A percentile compares a stretch with the other conserved stretches of the same genome.
Evolutionary conservation across 148 eudicot genomes (phyloP).

Genomic region (Vaccinium darrowii): DNA sequence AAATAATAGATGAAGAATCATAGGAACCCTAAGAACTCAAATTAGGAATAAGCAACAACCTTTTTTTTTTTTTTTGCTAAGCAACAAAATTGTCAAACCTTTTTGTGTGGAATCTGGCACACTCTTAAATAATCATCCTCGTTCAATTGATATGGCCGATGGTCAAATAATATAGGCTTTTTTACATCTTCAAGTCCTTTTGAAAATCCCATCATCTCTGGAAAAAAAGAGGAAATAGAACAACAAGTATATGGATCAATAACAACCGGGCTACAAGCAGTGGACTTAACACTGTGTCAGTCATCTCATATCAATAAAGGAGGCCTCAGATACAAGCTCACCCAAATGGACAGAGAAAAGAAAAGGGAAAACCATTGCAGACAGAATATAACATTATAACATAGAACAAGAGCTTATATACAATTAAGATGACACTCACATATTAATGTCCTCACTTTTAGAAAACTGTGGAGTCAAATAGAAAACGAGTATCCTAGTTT

Average conservation of each 20-base stretch:
- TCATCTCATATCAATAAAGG: neutral
- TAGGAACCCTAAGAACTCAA: slow-evolving; percentile 5
- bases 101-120: slow-evolving; percentile 67
- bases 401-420: neutral
- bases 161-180: slow-evolving; percentile 60
- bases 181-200: slow-evolving; percentile 20
- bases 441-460: neutral
- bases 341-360: neutral
- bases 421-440: neutral
- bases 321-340: neutral
- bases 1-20: slow-evolving; percentile 20
- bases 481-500: neutral
- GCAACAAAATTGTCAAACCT: slow-evolving; percentile 39
- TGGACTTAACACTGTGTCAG: neutral
- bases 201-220: slow-evolving; percentile 39
- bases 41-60: neutral
- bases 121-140: slow-evolving; percentile 71
- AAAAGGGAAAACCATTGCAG: neutral
- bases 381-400: neutral
- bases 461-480: neutral
- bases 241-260: neutral
- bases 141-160: slow-evolving; percentile 60
- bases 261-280: neutral
- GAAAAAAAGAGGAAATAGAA: slow-evolving; percentile 3
- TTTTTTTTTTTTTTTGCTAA: neutral